Evolutionary conservation across 2,329 filamentous ascomycete species (phyloP).

Genomic region (Penicillium brasilianum): DNA sequence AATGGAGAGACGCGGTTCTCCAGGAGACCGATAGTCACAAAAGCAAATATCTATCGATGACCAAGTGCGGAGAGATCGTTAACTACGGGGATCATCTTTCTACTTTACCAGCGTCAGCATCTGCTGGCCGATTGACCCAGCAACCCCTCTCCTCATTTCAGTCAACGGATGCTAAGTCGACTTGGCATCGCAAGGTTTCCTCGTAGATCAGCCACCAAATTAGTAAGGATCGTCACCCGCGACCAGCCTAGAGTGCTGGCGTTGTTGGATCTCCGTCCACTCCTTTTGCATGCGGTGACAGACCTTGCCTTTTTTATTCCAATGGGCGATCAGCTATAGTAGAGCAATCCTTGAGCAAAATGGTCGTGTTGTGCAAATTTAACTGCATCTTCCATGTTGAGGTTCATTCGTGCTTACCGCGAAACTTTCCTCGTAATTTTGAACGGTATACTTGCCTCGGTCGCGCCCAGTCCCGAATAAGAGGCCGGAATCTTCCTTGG

Average conservation of each 20-base stretch:
- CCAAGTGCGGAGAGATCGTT: neutral
- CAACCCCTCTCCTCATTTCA: conserved; percentile 17
- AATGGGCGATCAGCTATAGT: neutral
- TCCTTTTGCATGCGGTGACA: conserved; percentile 17
- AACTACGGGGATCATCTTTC: too few relatives aligned
- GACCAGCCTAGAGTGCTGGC: conserved; percentile 17
- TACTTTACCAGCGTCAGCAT: neutral
- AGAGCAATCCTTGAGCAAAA: neutral
- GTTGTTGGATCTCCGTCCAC: conserved; percentile 13
- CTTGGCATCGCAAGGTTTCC: conserved; percentile 32
- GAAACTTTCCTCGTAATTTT: neutral
- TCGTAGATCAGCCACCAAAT: conserved; percentile 30
- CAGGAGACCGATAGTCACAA: neutral
- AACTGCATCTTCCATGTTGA: too few relatives aligned
- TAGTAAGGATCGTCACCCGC: conserved; percentile 25
- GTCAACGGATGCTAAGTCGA: conserved; percentile 13
- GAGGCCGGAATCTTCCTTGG: conserved; percentile 13
- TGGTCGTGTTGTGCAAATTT: neutral
- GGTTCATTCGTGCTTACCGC: neutral
- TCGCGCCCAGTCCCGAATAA: neutral
- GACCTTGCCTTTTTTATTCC: conserved; percentile 8
- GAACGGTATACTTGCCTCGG: neutral
- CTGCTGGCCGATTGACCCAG: conserved; percentile 3
- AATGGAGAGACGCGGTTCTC: neutral
- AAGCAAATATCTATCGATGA: neutral